These are phyloP conservation scores for Trametes pubescens DNA, from an alignment of 1,284 basidiomycete species.

Conservation along the genomic window DNA sequence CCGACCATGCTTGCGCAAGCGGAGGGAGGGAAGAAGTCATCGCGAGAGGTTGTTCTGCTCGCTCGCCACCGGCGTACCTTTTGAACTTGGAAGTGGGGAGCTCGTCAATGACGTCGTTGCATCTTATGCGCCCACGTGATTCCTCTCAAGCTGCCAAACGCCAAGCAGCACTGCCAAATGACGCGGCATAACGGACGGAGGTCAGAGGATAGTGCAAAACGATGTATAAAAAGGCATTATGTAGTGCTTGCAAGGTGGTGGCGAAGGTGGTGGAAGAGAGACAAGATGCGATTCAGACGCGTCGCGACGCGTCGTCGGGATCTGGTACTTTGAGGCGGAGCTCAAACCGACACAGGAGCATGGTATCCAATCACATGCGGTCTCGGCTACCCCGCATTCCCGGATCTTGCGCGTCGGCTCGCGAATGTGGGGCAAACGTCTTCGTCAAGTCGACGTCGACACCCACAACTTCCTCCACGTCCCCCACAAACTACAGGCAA, in stretches of 20 bases:
- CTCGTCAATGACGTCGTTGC: slow-evolving; percentile 21
- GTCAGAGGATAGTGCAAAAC: too few species aligned
- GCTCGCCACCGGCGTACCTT: neutral
- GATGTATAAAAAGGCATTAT: neutral
- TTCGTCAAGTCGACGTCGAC: neutral
- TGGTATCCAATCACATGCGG: slow-evolving; percentile 8
- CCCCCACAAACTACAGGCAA: neutral
- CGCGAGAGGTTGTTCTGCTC: neutral
- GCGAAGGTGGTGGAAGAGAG: neutral
- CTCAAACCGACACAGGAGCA: too few species aligned
- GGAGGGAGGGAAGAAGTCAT: slow-evolving; percentile 67
- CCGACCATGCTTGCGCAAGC: slow-evolving; percentile 62
- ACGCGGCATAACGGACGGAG: too few species aligned
- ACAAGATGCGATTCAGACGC: neutral
- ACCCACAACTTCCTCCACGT: neutral
- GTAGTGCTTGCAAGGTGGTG: neutral
- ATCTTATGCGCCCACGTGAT: slow-evolving; percentile 9
- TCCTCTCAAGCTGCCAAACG: neutral
- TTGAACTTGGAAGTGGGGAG: neutral
- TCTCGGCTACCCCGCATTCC: slow-evolving; percentile 18
- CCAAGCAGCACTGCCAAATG: too few species aligned
- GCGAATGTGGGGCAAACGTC: neutral
- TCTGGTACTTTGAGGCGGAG: neutral
- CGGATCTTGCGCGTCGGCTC: slow-evolving; percentile 8
- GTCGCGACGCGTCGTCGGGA: slow-evolving; percentile 16